Evolutionary conservation across 192 early-diverging fungal species (phyloP).

Genomic region (Entophlyctis luteolus): DNA sequence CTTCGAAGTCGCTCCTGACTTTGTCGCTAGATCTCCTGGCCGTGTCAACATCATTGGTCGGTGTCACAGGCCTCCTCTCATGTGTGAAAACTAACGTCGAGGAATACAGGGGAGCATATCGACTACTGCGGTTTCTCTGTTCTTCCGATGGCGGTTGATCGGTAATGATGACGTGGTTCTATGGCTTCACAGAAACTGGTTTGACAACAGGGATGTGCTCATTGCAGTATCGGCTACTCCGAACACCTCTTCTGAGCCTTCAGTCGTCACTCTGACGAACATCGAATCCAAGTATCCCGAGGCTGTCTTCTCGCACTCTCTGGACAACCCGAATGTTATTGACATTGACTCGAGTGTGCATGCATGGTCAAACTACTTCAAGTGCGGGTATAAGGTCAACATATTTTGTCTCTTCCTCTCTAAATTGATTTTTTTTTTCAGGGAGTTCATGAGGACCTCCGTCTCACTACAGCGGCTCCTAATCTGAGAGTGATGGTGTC

Average conservation of each 20-base stretch:
- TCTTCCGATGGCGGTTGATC: conserved; percentile 91
- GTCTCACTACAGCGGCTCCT: conserved; percentile 21
- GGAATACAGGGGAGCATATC: conserved; percentile 79
- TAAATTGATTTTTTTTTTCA: not conserved
- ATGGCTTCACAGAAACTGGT: not conserved
- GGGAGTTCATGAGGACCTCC: conserved; percentile 10
- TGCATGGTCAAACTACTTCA: conserved; percentile 91
- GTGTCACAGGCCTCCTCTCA: not conserved
- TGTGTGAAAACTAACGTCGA: not conserved
- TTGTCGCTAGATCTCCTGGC: conserved; percentile 84
- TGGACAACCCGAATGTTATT: conserved; percentile 48
- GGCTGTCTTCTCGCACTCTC: conserved; percentile 40
- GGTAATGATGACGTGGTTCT: conserved; percentile 58
- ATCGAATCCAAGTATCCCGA: conserved; percentile 51
- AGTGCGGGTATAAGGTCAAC: conserved; percentile 79
- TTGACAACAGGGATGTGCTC: conserved; percentile 11
- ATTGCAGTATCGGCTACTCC: conserved; percentile 14
- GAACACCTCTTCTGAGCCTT: conserved; percentile 21
- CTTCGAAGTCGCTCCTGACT: conserved; percentile 52
- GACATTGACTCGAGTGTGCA: conserved; percentile 65
- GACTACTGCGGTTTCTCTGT: conserved; percentile 94
- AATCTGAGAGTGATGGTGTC: conserved; percentile 70
- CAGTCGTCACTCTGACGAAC: conserved; percentile 54
- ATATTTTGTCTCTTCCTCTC: not conserved
- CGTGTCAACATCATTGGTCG: conserved; percentile 88